phyloP scores from a whole-genome alignment of 2,329 filamentous ascomycete species.

The Geosmithia flava region DNA sequence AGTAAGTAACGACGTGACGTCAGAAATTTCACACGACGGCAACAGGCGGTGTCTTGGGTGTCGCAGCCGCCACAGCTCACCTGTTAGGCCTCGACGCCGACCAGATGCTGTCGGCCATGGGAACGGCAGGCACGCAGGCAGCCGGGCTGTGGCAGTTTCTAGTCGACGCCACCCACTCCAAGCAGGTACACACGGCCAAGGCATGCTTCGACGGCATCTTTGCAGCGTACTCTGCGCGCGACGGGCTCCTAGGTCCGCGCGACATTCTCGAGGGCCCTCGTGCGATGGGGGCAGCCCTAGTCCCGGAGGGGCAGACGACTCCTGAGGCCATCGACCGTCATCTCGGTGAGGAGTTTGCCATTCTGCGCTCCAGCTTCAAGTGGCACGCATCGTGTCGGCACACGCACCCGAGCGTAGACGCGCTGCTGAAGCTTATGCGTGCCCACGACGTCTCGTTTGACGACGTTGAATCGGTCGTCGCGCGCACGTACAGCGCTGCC shows the following conservation, averaged over 20 bases:
- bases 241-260: neutral
- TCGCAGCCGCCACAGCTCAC: neutral
- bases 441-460: neutral
- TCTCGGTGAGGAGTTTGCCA: neutral
- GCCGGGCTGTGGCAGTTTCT: constrained; percentile 1
- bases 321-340: constrained; percentile 1
- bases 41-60: neutral
- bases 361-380: constrained; percentile 1
- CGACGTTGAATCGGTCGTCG: neutral
- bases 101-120: neutral
- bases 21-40: constrained; percentile 1
- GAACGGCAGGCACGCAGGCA: constrained; percentile 1
- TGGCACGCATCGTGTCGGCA: constrained; percentile 1
- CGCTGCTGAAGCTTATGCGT: neutral
- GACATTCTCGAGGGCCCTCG: constrained; percentile 1
- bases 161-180: constrained; percentile 1
- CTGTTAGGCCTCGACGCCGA: neutral
- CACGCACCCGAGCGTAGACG: constrained; percentile 1
- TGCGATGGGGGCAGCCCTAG: neutral
- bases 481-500: constrained; percentile 1
- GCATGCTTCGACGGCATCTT: constrained; percentile 1
- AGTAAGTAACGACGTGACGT: neutral
- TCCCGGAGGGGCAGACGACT: neutral
- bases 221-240: neutral
- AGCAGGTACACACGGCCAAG: constrained; percentile 1